Evolutionary conservation across 108 stramenopile species (phyloP).

Genomic region (Tribonema minus): DNA sequence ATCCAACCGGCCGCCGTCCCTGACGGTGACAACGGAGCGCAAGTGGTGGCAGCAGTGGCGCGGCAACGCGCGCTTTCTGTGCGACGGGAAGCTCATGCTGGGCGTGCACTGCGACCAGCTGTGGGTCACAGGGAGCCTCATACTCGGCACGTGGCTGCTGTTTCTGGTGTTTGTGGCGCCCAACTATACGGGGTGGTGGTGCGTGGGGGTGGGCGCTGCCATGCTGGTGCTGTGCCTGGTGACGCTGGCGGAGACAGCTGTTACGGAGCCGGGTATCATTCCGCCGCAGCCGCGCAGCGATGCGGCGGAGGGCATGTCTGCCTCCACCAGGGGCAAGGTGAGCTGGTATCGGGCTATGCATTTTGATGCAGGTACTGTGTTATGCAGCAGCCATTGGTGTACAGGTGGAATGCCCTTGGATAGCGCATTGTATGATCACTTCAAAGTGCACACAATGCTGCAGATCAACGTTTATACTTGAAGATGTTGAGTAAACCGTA

Average conservation of each 20-base stretch:
- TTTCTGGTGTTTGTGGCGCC: slow-evolving; percentile 31
- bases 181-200: neutral
- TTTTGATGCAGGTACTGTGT: no score
- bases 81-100: slow-evolving; percentile 15
- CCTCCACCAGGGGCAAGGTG: neutral
- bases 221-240: slow-evolving; percentile 8
- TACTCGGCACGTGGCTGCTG: slow-evolving; percentile 17
- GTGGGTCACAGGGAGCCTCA: slow-evolving; percentile 1
- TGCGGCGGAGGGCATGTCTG: neutral
- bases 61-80: neutral
- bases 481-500: no score
- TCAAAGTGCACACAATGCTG: no score
- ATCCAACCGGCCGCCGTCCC: no score
- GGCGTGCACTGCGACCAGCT: slow-evolving; percentile 37
- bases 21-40: no score
- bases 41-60: neutral
- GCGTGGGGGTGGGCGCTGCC: neutral
- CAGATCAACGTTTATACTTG: no score
- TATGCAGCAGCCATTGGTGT: no score
- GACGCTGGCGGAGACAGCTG: neutral
- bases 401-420: no score
- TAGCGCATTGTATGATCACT: no score
- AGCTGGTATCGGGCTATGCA: no score
- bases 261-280: slow-evolving; percentile 12
- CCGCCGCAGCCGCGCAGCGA: neutral